A percentile compares a stretch with the other conserved stretches of the same genome.
Evolutionary conservation across 78 protist species (phyloP).

Genomic region (Polysphondylium violaceum): DNA sequence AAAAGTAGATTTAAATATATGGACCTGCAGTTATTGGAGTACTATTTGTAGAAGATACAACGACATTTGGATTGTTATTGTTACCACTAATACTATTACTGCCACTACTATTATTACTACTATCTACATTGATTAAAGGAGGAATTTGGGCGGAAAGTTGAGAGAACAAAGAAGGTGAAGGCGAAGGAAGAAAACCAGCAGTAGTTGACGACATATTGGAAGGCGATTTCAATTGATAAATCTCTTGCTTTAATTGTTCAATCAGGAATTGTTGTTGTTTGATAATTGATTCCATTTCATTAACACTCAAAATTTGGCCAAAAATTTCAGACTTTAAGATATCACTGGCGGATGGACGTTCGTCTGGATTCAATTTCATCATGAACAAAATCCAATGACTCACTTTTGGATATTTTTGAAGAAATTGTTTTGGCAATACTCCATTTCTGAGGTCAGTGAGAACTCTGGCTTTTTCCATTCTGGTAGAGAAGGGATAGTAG

Average conservation of each 20-base stretch:
- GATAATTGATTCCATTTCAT: slow-evolving; percentile 51
- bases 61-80: no score
- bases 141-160: no score
- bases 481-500: slow-evolving; percentile 54
- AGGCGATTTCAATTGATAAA: slow-evolving; percentile 66
- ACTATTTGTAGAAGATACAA: no score
- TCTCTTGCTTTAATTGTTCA: slow-evolving; percentile 56
- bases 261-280: slow-evolving; percentile 65
- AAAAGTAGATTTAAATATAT: no score
- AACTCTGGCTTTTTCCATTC: slow-evolving; percentile 73
- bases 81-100: no score
- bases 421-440: slow-evolving; percentile 41
- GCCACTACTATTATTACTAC: no score
- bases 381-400: slow-evolving; percentile 9
- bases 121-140: no score
- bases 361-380: slow-evolving; percentile 50
- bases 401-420: slow-evolving; percentile 36
- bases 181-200: no score
- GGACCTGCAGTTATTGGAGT: no score
- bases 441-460: slow-evolving; percentile 52
- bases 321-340: slow-evolving; percentile 56
- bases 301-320: slow-evolving; percentile 18
- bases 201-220: no score
- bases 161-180: no score
- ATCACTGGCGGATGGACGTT: slow-evolving; percentile 73